Evolutionary conservation across 2,329 filamentous ascomycete genomes (phyloP).

Genomic region (Bipolaris gigantea): DNA sequence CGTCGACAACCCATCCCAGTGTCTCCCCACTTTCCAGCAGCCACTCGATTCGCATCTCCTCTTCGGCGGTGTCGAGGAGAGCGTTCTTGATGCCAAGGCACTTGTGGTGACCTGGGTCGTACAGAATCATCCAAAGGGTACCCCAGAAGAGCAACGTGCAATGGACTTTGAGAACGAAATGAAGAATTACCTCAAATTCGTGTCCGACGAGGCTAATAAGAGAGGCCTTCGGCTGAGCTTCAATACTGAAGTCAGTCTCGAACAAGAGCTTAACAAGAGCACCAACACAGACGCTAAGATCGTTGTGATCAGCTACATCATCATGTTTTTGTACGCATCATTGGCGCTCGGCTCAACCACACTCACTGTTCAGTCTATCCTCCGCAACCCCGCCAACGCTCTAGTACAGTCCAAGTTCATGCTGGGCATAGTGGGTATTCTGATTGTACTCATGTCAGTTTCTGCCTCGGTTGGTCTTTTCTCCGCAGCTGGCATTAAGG

Average conservation of each 20-base stretch:
- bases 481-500: conserved; percentile 87
- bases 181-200: conserved; percentile 71
- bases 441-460: conserved; percentile 97
- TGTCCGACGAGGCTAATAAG: conserved; percentile 75
- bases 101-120: conserved; percentile 95
- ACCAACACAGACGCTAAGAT: conserved; percentile 99
- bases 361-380: conserved; percentile 72
- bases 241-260: conserved; percentile 91
- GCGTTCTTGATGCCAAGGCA: conserved; percentile 72
- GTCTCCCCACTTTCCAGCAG: conserved; percentile 85
- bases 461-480: conserved; percentile 93
- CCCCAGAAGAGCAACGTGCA: conserved; percentile 68
- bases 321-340: conserved; percentile 98
- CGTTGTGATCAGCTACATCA: conserved; percentile 91
- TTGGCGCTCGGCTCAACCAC: conserved; percentile 88
- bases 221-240: conserved; percentile 88
- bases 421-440: conserved; percentile 87
- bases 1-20: conserved; percentile 74
- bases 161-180: conserved; percentile 89
- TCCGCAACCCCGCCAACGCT: conserved; percentile 79
- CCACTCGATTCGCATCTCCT: conserved; percentile 84
- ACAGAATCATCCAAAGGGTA: conserved; percentile 78
- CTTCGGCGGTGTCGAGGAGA: conserved; percentile 74
- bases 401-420: conserved; percentile 97
- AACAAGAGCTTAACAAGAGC: conserved; percentile 95